Base-by-base conservation (phyloP, 257 asterid species). In the Knoxia roxburghii region DNA sequence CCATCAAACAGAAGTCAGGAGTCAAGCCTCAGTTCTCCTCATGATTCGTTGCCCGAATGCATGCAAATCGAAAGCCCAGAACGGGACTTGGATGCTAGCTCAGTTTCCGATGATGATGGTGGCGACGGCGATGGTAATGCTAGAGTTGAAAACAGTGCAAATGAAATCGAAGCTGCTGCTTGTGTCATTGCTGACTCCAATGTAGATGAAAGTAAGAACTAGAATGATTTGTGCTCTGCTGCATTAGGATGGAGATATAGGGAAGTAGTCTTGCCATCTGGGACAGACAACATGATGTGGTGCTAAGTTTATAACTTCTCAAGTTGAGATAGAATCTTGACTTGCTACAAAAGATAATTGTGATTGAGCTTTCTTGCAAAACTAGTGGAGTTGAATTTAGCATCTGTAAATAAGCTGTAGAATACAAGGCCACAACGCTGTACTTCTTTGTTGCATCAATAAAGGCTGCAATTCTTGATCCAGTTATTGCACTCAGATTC, bases 31-130 rank as follows among this genome's bases (percentile, higher is more conserved):
- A 69, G 79, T 79, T 76, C 79, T 5, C 58, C 70, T 0, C 78
- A 52, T 27, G 86, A 79, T 54, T 77, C 86, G 2, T 74, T 73
- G 20, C 84, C 87, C 0, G 98, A 91, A 73, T 87, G 86, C 10
- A 80, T 87, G 72, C 95, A 89, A 60, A 87, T 91, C 33, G 98
- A 89, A 48, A 72, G 73, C 48, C 85, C 79, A 0, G 90, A 83
- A 2, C 78, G 70, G 55, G 95, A 87, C 64, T 68, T 73, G 73
- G 98, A 83, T 46, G 77, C 76, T 23, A 80, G 82, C 79, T 86
- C 96, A 2, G 86, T 29, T 26, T 83, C 95, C 32, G 87, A 73
- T 17, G 91, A 80, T 12, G 55, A 61, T 27, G 82, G 75, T 27
- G 87, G 71, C 15, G 90, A 78, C 18, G 51, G 30, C 15, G 90